phyloP scores from a whole-genome alignment of 1,284 basidiomycete species.

The Phlebopus sp. region DNA sequence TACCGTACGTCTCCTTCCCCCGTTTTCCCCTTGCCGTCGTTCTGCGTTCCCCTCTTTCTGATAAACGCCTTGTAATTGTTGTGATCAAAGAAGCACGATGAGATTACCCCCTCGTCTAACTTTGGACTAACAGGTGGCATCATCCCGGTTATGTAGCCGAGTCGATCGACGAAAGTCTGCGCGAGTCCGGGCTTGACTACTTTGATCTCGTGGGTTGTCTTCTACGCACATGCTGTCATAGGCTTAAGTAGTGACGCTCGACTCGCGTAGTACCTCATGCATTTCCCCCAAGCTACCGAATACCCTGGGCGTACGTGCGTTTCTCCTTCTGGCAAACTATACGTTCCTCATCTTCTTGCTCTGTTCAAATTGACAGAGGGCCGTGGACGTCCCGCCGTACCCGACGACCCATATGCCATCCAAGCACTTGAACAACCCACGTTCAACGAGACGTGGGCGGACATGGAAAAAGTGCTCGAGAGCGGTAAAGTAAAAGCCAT shows the following conservation, averaged over 20 bases:
- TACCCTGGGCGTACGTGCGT: conserved; percentile 5
- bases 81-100: not conserved
- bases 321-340: not conserved
- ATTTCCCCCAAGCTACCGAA: conserved; percentile 18
- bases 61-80: too few species aligned
- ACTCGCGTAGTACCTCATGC: conserved; percentile 18
- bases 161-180: conserved; percentile 17
- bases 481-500: conserved; percentile 52
- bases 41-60: too few species aligned
- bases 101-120: not conserved
- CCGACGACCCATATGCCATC: not conserved
- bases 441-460: conserved; percentile 43
- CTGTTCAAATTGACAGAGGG: not conserved
- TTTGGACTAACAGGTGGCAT: conserved; percentile 11
- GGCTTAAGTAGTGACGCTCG: not conserved
- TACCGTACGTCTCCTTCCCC: conserved; percentile 26
- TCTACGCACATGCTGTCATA: not conserved
- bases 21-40: too few species aligned
- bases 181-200: conserved; percentile 15
- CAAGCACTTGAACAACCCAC: conserved; percentile 9
- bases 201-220: conserved; percentile 16
- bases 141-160: conserved; percentile 20
- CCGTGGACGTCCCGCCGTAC: not conserved
- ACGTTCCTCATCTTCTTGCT: not conserved
- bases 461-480: conserved; percentile 38